Percentiles rank a stretch among this genome's conserved stretches.
phyloP scores from a whole-genome alignment of 345 rosid genomes.

The Adansonia digitata region DNA sequence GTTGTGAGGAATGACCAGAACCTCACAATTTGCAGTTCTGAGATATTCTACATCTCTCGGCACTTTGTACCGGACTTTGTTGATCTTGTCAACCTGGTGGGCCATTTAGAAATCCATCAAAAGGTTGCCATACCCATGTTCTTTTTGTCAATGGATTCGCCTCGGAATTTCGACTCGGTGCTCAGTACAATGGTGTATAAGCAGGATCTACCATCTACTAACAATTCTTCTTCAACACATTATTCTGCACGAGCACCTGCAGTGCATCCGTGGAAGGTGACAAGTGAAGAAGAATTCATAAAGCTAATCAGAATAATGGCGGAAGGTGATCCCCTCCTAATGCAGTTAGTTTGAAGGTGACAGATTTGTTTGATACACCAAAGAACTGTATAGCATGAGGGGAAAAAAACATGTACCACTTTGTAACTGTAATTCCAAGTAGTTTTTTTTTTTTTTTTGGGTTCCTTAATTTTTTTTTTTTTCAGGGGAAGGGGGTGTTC shows the following conservation, averaged over 20 bases:
- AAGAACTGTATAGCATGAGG: conserved; percentile 24
- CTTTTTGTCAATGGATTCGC: conserved; percentile 83
- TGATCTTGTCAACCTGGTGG: conserved; percentile 83
- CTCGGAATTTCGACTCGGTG: conserved; percentile 75
- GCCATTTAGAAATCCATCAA: conserved; percentile 63
- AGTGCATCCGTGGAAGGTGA: conserved; percentile 84
- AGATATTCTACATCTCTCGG: conserved; percentile 81
- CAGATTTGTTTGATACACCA: background rate
- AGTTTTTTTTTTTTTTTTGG: conserved; percentile 17
- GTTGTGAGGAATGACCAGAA: conserved; percentile 46
- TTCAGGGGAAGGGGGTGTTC: conserved; percentile 28
- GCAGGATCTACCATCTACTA: conserved; percentile 45
- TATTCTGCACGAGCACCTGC: conserved; percentile 85
- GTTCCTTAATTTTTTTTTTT: conserved; percentile 27
- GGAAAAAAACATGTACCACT: conserved; percentile 33
- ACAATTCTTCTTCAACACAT: conserved; percentile 48
- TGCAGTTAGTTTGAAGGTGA: conserved; percentile 74
- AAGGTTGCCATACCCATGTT: conserved; percentile 92
- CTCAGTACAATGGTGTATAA: conserved; percentile 72
- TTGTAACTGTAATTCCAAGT: conserved; percentile 37
- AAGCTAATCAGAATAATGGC: conserved; percentile 88
- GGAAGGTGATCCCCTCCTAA: conserved; percentile 85
- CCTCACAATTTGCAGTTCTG: conserved; percentile 73
- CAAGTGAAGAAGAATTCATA: conserved; percentile 85
- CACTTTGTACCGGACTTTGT: conserved; percentile 48